Conservation (phyloP, 768 basidiomycete species). For the Trametopsis cervina region DNA sequence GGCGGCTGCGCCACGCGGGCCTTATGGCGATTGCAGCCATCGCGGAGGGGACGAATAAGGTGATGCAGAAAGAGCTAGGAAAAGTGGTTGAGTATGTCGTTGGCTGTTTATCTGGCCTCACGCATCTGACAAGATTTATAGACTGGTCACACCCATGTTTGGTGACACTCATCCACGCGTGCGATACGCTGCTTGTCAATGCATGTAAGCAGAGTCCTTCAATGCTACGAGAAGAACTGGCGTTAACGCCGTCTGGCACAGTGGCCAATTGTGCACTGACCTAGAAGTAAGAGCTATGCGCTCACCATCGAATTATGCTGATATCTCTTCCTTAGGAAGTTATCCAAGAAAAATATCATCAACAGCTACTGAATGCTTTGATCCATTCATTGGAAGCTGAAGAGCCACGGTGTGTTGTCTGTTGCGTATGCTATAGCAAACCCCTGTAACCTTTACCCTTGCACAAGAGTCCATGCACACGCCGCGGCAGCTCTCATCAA, state of each 20-base stretch:
- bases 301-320: neutral
- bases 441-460: neutral
- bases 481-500: conserved; percentile 86
- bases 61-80: conserved; percentile 75
- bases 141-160: conserved; percentile 74
- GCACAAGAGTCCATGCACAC: conserved; percentile 73
- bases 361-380: conserved; percentile 60
- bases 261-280: conserved; percentile 87
- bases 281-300: conserved; percentile 49
- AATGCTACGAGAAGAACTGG: neutral
- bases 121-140: conserved; percentile 19
- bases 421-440: neutral
- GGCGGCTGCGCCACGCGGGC: conserved; percentile 80
- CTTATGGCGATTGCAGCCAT: conserved; percentile 84
- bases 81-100: conserved; percentile 66
- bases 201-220: conserved; percentile 51
- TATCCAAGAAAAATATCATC: conserved; percentile 66
- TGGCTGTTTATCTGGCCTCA: neutral
- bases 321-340: conserved; percentile 43
- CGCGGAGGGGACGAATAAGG: conserved; percentile 76
- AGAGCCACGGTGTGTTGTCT: conserved; percentile 50
- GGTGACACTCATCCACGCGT: conserved; percentile 71
- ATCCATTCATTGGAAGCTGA: conserved; percentile 71
- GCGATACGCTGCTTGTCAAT: conserved; percentile 77
- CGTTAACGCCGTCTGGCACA: conserved; percentile 21